phyloP scores from a whole-genome alignment of 352 stramenopile genomes.

The Pilasporangium apinafurcum region DNA sequence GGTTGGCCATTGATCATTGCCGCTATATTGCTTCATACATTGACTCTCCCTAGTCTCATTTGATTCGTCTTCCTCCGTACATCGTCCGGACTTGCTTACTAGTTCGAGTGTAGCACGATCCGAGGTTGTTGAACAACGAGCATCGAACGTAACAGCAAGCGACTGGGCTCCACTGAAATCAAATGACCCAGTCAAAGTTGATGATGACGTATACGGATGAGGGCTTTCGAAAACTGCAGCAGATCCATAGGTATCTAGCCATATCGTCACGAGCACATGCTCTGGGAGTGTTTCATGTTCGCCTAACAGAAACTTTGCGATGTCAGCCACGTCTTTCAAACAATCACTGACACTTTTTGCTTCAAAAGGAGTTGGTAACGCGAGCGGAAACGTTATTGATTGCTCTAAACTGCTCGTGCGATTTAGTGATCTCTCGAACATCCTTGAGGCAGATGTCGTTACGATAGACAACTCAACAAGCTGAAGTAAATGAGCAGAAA shows the following conservation, averaged over 20 bases:
- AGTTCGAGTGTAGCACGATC: conserved; percentile 16
- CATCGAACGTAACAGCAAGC: conserved; percentile 60
- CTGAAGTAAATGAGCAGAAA: conserved; percentile 71
- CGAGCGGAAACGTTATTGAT: conserved; percentile 12
- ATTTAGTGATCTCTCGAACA: conserved; percentile 24
- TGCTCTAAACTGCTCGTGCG: not conserved
- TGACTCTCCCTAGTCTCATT: conserved; percentile 11
- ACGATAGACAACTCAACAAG: conserved; percentile 74
- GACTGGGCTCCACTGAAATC: conserved; percentile 47
- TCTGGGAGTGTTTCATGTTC: conserved; percentile 32
- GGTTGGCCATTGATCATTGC: conserved; percentile 39
- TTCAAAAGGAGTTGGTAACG: conserved; percentile 36
- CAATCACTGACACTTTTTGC: conserved; percentile 27
- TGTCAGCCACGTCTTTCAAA: conserved; percentile 41
- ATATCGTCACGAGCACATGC: conserved; percentile 60
- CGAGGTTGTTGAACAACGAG: conserved; percentile 34
- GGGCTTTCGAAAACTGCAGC: conserved; percentile 49
- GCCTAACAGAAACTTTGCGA: conserved; percentile 60
- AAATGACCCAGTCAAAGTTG: conserved; percentile 22
- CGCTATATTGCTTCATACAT: conserved; percentile 25
- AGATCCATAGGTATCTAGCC: conserved; percentile 73
- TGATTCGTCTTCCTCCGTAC: conserved; percentile 5
- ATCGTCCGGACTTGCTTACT: not conserved
- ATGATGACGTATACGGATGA: conserved; percentile 44
- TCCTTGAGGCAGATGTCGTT: conserved; percentile 25